Evolutionary conservation across 1,284 basidiomycete genomes (phyloP), one percentile per base, ranked within the genome.

Genomic region (Rhodotorula sp.): DNA sequence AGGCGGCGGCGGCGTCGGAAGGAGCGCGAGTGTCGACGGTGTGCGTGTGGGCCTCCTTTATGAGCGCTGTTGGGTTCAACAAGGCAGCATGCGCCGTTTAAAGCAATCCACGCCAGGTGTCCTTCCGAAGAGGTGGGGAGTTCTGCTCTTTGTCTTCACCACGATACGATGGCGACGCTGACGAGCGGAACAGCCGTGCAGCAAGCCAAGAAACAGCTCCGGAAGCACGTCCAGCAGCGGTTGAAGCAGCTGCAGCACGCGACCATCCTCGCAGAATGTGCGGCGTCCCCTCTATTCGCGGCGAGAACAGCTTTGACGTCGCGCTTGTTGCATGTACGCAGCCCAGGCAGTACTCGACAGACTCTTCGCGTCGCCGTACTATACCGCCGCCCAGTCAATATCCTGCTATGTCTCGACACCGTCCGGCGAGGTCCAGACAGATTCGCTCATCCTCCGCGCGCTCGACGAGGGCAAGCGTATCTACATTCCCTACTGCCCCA

Each of bases 401-500:
- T 78, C 77, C 68, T 75, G 79, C 56, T 82, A 81, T 72, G 76
- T 81, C 52, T 80, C 78, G 54, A 79, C 79, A 74, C 76, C 78
- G 9, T 54, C 69, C 1, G 79, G 77, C 20, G 81, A 82, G 58
- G 72, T 81, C 22, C 68, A 75, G 28, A 82, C 81, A 22, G 80
- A 81, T 62, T 59, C 68, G 7, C 75, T 82, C 53, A 79, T 81
- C 62, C 68, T 75, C 31, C 73, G 77, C 26, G 76, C 78, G 13
- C 69, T 81, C 20, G 63, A 47, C 20, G 63, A 48, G 59, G 78
- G 78, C 40, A 81, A 82, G 68, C 67, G 67, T 11, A 73, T 82
- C 44, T 82, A 79, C 63, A 76, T 82, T 20, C 81, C 81, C 2
- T 77, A 77, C 47, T 81, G 80, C 56, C 79, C 79, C 11, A 71